Base-by-base conservation (phyloP, 352 stramenopile species). In the Globisporangium canariense region DNA sequence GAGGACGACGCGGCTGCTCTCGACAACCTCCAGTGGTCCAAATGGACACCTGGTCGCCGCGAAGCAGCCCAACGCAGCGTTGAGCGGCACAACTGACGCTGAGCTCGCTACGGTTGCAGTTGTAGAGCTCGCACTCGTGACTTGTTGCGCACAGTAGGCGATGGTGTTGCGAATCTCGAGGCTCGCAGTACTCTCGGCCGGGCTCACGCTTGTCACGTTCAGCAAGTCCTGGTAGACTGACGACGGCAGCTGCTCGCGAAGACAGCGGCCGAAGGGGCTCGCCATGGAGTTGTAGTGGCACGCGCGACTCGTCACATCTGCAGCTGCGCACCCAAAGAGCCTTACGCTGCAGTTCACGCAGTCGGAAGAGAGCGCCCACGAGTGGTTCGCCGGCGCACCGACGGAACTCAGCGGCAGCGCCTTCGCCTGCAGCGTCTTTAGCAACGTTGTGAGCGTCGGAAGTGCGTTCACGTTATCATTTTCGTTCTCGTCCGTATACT, bases 1-100 rank as follows among this genome's bases (percentile, higher is more conserved):
- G n/a, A 61, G 13, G 1, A 73, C 50, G 38, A 57, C 18, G 3
- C 45, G 32, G 1, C 20, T 34, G 3, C 47, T 30, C 34, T 62
- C 25, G 14, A 73, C 46, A 30, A 62, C 4, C 2, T 70, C 64
- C 14, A 73, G 25, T 4, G 67, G 67, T 10, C 67, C 67, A 25
- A 73, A 73, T 34, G 67, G 67, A 58, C 67, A 73, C 30, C 66
- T 52, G 4, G 50, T 57, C 18, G 38, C 30, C 8, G 43, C 32
- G 34, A 73, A 73, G 62, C 67, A 73, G 51, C 63, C 51, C 1
- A 69, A 28, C 11, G 46, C 54, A 11, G 34, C 25, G 9, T 67
- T 73, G n/a, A 49, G 38, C 20, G 6, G n/a, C 7, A 60, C 30
- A 22, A n/a, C 32, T 28, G 50, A 41, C 18, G 9, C 11, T 20